phyloP scores from a whole-genome alignment of 768 basidiomycete species.

The Brasilioporus rufonigricans region DNA sequence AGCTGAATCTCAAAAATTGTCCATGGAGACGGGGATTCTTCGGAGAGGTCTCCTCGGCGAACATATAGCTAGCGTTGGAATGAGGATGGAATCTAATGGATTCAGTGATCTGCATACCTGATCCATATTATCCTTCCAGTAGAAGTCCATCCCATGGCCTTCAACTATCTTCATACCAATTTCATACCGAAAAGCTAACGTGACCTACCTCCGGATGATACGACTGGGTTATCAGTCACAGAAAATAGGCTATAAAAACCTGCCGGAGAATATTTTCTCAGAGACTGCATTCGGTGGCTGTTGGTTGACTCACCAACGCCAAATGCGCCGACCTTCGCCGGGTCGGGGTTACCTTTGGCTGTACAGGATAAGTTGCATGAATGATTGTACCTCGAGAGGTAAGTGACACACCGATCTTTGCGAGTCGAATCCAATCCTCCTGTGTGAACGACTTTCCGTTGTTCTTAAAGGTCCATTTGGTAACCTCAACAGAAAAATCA shows the following conservation, averaged over 20 bases:
- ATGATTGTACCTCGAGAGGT: too few relatives aligned
- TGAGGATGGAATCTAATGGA: neutral
- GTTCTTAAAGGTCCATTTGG: constrained; percentile 84
- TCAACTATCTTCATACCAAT: too few relatives aligned
- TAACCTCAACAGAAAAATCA: too few relatives aligned
- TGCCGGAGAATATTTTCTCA: constrained; percentile 12
- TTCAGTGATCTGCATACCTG: neutral
- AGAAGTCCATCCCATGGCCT: constrained; percentile 1
- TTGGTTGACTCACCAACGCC: constrained; percentile 18
- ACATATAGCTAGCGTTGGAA: constrained; percentile 61
- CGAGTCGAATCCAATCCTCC: constrained; percentile 1
- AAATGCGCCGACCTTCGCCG: constrained; percentile 26
- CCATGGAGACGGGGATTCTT: too few relatives aligned
- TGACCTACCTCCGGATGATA: constrained; percentile 71
- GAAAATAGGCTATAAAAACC: constrained; percentile 83
- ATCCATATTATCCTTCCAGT: neutral
- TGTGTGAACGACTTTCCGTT: constrained; percentile 78
- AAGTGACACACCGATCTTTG: neutral
- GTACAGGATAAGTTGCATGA: neutral
- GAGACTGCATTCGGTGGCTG: too few relatives aligned
- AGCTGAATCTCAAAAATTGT: constrained; percentile 85
- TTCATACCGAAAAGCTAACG: constrained; percentile 20
- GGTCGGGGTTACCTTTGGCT: constrained; percentile 27
- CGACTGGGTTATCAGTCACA: constrained; percentile 80
- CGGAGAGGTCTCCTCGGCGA: neutral